Evolutionary conservation across 495 filamentous ascomycete species (phyloP), one percentile per base, ranked within the genome.

Genomic region (Pyrenopolyporus hunteri): DNA sequence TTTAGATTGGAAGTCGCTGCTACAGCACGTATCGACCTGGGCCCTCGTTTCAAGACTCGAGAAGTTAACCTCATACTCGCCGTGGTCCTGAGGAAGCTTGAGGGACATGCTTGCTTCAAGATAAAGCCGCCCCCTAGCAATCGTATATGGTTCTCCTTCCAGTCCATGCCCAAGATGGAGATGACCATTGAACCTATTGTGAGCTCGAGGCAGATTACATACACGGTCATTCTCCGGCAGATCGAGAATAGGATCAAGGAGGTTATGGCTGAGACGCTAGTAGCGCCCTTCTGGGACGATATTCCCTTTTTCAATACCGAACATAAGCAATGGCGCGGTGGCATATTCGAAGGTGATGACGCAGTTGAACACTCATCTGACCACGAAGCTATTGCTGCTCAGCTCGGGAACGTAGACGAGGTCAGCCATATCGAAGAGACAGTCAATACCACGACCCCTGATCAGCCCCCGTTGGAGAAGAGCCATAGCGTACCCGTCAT

Each of bases 101-200:
- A 94, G 66, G 94, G 93, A 2, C 93, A 96, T 69, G 70, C 87
- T 51, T 74, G 96, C 54, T 78, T 97, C 51, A 87, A 89, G 51
- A 88, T 97, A 73, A 98, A 98, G 71, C 93, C 94, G 17, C 91
- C 94, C 26, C 94, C 94, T 0, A 96, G 91, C 74, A 98, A 98
- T 72, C 86, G 94, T 20, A 71, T 97, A 32, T 98, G 94, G 94
- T 84, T 98, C 63, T 87, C 93, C 10, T 98, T 98, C 64, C 89
- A 95, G 68, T 85, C 86, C 6, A 89, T 89, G 83, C 94, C 94
- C 5, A 91, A 91, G 61, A 90, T 98, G 77, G 92, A 92, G 44
- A 86, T 98, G 80, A 84, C 86, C 16, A 92, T 98, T 43, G 89
- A 97, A 69, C 94, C 94, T 4, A 92, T 98, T 59, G 92, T 98